Evolutionary conservation across 2,329 filamentous ascomycete species (phyloP).

Genomic region (Penicillium italicum): DNA sequence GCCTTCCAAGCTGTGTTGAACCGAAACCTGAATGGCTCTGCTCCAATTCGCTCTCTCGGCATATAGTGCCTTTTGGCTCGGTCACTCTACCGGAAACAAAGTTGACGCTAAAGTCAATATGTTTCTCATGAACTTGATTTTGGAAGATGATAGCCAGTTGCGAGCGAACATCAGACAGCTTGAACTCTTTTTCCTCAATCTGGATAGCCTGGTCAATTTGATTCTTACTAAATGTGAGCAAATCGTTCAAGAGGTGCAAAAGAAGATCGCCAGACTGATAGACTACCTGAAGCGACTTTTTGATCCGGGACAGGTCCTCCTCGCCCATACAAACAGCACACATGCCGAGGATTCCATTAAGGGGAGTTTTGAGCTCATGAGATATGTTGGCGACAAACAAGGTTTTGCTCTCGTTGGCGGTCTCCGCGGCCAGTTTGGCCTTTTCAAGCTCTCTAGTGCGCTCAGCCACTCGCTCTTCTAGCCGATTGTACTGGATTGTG

Average conservation of each 20-base stretch:
- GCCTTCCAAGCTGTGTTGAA: constrained; percentile 61
- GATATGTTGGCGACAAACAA: constrained; percentile 92
- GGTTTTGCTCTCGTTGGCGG: constrained; percentile 94
- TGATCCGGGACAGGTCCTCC: constrained; percentile 71
- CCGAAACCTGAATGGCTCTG: constrained; percentile 53
- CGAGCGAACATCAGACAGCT: constrained; percentile 74
- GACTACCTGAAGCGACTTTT: constrained; percentile 78
- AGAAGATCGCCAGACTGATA: constrained; percentile 85
- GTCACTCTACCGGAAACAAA: constrained; percentile 56
- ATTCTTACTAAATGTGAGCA: constrained; percentile 91
- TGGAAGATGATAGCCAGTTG: constrained; percentile 85
- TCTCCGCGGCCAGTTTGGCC: constrained; percentile 87
- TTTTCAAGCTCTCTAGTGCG: constrained; percentile 80
- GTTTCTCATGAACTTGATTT: constrained; percentile 77
- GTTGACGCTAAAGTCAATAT: constrained; percentile 68
- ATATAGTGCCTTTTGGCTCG: constrained; percentile 30
- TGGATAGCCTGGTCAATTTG: constrained; percentile 81
- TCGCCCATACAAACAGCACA: constrained; percentile 91
- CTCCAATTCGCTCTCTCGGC: constrained; percentile 17
- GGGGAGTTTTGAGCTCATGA: constrained; percentile 77
- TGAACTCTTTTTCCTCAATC: constrained; percentile 81
- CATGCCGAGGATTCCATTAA: constrained; percentile 92
- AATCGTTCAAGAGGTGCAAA: constrained; percentile 80
- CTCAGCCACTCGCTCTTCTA: constrained; percentile 80
- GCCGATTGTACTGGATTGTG: constrained; percentile 74